phyloP scores from a whole-genome alignment of 805 yeast species.

The Yarrowia keelungensis region DNA sequence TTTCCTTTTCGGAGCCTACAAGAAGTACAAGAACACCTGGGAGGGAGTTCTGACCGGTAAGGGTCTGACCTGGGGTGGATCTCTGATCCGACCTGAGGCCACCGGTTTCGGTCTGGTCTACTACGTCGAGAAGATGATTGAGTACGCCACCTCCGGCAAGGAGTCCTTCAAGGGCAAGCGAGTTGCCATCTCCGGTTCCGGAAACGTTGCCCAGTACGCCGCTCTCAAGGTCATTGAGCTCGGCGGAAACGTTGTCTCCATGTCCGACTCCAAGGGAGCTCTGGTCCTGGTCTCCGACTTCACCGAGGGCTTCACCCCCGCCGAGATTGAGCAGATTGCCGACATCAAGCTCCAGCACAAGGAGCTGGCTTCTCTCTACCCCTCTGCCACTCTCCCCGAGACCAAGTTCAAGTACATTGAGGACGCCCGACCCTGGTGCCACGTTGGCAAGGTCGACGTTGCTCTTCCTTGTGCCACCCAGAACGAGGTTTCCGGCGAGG shows the following conservation, averaged over 20 bases:
- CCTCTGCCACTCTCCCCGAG: slow-evolving; percentile 44
- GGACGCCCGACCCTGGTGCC: slow-evolving; percentile 96
- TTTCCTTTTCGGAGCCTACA: slow-evolving; percentile 96
- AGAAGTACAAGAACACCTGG: slow-evolving; percentile 86
- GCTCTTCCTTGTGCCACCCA: slow-evolving; percentile 99
- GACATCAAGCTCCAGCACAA: slow-evolving; percentile 79
- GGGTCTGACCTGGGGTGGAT: slow-evolving; percentile 98
- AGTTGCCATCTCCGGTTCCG: slow-evolving; percentile 97
- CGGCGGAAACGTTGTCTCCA: slow-evolving; percentile 92
- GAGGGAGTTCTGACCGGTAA: slow-evolving; percentile 98
- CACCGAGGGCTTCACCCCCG: slow-evolving; percentile 76
- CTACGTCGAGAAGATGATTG: slow-evolving; percentile 97
- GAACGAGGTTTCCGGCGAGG: slow-evolving; percentile 96
- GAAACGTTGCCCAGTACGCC: slow-evolving; percentile 99
- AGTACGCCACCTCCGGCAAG: slow-evolving; percentile 86
- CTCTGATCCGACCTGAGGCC: slow-evolving; percentile 98
- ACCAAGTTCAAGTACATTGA: slow-evolving; percentile 73
- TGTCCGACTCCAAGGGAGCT: slow-evolving; percentile 94
- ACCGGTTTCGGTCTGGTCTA: slow-evolving; percentile 98
- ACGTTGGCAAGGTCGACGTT: slow-evolving; percentile 89
- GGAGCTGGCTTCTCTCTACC: slow-evolving; percentile 50
- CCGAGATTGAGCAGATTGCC: slow-evolving; percentile 80
- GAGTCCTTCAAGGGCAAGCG: slow-evolving; percentile 91
- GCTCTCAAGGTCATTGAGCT: slow-evolving; percentile 96
- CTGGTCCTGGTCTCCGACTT: slow-evolving; percentile 64